Evolutionary conservation across 306 rosid species (phyloP).

Genomic region (Vigna unguiculata): DNA sequence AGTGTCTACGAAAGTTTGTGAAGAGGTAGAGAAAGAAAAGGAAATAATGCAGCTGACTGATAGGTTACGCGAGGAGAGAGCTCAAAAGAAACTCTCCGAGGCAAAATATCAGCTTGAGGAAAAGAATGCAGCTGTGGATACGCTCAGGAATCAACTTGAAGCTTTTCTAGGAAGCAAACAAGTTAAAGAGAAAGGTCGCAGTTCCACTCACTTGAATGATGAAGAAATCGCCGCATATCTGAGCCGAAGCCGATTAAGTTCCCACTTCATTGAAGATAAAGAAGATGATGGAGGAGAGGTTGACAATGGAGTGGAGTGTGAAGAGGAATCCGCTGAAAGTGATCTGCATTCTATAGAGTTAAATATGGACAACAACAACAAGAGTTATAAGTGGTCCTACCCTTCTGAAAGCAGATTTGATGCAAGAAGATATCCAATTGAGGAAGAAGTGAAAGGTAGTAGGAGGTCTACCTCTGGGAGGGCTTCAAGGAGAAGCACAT

Average conservation of each 20-base stretch:
- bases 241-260: conserved; percentile 60
- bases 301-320: conserved; percentile 71
- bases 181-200: conserved; percentile 66
- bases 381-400: conserved; percentile 73
- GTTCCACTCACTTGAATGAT: conserved; percentile 66
- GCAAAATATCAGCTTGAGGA: conserved; percentile 81
- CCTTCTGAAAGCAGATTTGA: conserved; percentile 66
- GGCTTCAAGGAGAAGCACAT: conserved; percentile 76
- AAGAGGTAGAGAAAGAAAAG: conserved; percentile 77
- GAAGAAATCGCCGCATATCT: conserved; percentile 71
- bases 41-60: conserved; percentile 78
- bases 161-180: conserved; percentile 78
- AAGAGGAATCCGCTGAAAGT: conserved; percentile 86
- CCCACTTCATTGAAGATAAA: conserved; percentile 61
- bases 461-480: conserved; percentile 78
- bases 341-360: conserved; percentile 94
- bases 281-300: conserved; percentile 86
- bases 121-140: conserved; percentile 80
- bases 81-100: conserved; percentile 73
- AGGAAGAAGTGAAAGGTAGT: conserved; percentile 66
- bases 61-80: conserved; percentile 73
- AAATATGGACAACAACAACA: conserved; percentile 83
- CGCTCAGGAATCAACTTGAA: conserved; percentile 87
- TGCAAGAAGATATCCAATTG: conserved; percentile 60
- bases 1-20: conserved; percentile 64